Evolutionary conservation across 225 moss, liverwort and hornwort genomes (phyloP), one percentile per base, ranked within the genome.

Genomic region (Pseudoscleropodium purum): DNA sequence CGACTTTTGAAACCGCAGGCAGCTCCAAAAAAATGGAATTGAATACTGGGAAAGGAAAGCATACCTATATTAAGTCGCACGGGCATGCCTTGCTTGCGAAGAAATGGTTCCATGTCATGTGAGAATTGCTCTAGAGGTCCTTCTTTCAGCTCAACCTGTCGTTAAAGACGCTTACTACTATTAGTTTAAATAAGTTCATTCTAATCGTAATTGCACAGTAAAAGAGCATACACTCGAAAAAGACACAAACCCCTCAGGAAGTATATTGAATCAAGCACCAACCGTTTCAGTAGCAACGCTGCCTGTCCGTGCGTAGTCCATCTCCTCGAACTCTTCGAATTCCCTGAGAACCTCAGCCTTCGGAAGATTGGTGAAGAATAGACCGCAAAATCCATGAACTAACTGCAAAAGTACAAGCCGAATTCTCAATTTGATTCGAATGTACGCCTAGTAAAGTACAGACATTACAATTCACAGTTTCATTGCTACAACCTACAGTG

Each of bases 31-130:
- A 49, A 31, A 29, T 26, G 37, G 52, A 23, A 65, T 36, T 75
- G 45, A 49, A 78, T 23, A 64, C 63, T 43, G 19, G 12, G 47
- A 84, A 81, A 59, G 69, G 9, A 68, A 41, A 87, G 36, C 94
- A 73, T 64, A 98, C 98, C 97, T 93, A 92, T 97, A 84, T 97
- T 97, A 36, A 99, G 93, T 61, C 97, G 93, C 68, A 99, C 99
- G 87, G 97, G 99, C 97, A 99, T 95, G 90, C 97, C 97, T 86
- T 99, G 99, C 92, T 99, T 97, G 84, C 97, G 95, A 68, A 99
- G 92, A 91, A 97, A 97, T 25, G 99, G 99, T 89, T 99, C 99
- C 97, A 99, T 99, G 76, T 97, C 97, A 91, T 99, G 99, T 29
- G 97, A 95, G 81, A 99, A 99, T 89, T 99, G 97, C 75, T 94